Conservation (phyloP, 73 alveolate genomes). For the Symbiodinium pilosum region DNA sequence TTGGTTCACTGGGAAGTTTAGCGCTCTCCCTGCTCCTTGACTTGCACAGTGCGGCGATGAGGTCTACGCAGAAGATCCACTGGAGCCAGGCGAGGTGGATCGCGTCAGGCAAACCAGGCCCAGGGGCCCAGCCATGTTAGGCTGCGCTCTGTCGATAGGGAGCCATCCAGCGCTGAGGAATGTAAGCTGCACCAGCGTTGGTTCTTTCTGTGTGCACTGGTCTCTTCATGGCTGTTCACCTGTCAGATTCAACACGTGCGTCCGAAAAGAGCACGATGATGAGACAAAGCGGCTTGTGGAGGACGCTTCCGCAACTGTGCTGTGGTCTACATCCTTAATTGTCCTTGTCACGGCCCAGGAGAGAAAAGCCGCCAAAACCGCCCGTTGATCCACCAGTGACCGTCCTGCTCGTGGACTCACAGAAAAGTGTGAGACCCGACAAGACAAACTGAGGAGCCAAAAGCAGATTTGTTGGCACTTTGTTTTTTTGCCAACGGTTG, state of each 20-base stretch:
- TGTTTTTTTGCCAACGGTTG: no score
- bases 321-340: no score
- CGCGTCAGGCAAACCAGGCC: slow-evolving; percentile 62
- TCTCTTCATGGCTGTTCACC: background rate
- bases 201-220: no score
- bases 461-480: no score
- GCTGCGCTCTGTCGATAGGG: background rate
- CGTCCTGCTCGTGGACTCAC: background rate
- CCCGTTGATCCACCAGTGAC: background rate
- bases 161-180: no score
- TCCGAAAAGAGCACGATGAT: slow-evolving; percentile 58
- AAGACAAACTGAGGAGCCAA: background rate
- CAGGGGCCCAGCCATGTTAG: background rate
- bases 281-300: slow-evolving; percentile 39
- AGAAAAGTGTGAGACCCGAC: background rate
- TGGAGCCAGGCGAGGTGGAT: slow-evolving; percentile 91
- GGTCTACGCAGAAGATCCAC: slow-evolving; percentile 50
- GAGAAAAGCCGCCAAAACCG: background rate
- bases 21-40: no score
- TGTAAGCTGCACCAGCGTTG: no score
- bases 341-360: background rate
- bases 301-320: no score
- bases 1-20: no score
- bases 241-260: slow-evolving; percentile 75
- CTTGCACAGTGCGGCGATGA: no score